Evolutionary conservation across 371 early-diverging fungal species (phyloP).

Genomic region (Mortierella sp.): DNA sequence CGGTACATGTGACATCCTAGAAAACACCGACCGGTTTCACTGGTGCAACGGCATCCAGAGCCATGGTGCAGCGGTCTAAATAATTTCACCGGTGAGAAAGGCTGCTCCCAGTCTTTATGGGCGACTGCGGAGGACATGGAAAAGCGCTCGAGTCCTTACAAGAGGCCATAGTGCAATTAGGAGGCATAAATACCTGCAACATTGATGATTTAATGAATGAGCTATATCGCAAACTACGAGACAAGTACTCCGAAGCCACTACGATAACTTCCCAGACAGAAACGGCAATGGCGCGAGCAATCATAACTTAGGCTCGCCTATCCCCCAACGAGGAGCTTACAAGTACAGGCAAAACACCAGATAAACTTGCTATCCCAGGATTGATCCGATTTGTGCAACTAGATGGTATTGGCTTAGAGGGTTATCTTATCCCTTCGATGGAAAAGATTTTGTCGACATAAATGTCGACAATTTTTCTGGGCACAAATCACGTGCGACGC

Average conservation of each 20-base stretch:
- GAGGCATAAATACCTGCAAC: constrained; percentile 6
- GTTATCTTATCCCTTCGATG: too few species aligned
- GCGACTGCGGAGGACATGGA: constrained; percentile 49
- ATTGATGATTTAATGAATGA: constrained; percentile 31
- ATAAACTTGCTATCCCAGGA: constrained; percentile 30
- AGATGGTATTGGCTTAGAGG: constrained; percentile 13
- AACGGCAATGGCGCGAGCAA: constrained; percentile 33
- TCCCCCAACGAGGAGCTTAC: constrained; percentile 27
- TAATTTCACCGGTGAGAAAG: constrained; percentile 28
- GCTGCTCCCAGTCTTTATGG: constrained; percentile 33
- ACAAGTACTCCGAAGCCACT: constrained; percentile 29
- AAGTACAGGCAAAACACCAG: constrained; percentile 34
- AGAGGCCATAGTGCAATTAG: neutral
- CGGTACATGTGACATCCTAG: constrained; percentile 5
- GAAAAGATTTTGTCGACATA: too few species aligned
- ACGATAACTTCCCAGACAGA: constrained; percentile 5
- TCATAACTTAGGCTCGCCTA: constrained; percentile 24
- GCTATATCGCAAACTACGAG: constrained; percentile 18
- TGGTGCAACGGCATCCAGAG: too few species aligned
- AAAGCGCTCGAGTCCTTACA: constrained; percentile 38
- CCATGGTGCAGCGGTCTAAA: too few species aligned
- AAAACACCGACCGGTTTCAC: too few species aligned
- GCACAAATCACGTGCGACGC: too few species aligned
- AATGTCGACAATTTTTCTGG: too few species aligned
- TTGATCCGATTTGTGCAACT: constrained; percentile 15